phyloP scores from a whole-genome alignment of 371 early-diverging fungal genomes.

The Chytridium lagenaria region DNA sequence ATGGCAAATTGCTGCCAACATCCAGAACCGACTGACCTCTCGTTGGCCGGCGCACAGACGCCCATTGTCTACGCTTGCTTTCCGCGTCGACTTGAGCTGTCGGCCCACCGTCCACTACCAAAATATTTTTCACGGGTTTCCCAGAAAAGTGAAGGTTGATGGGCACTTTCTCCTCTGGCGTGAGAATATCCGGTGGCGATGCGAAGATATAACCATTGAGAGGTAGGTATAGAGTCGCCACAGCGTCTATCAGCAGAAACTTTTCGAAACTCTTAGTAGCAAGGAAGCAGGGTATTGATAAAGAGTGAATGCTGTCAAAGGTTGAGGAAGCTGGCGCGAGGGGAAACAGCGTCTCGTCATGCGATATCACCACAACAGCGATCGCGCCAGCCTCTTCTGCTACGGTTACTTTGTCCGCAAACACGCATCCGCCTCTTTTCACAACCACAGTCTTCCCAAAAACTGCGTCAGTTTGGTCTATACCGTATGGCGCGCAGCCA shows the following conservation, averaged over 20 bases:
- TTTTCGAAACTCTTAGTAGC: not conserved
- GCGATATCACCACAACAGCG: slow-evolving; percentile 40
- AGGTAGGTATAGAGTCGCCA: not conserved
- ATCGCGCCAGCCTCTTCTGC: slow-evolving; percentile 53
- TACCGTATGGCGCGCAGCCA: slow-evolving; percentile 35
- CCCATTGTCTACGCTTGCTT: not conserved
- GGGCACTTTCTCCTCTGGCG: not conserved
- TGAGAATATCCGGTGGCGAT: not conserved
- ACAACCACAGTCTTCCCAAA: slow-evolving; percentile 36
- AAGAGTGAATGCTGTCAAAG: not conserved
- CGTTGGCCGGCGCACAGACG: not conserved
- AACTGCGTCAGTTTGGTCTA: slow-evolving; percentile 18
- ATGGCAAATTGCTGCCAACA: not conserved
- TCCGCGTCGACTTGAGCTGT: not conserved
- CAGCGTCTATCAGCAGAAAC: not conserved
- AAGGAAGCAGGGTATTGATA: slow-evolving; percentile 6
- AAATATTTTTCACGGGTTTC: slow-evolving; percentile 11
- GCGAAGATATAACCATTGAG: not conserved
- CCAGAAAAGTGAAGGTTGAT: slow-evolving; percentile 11
- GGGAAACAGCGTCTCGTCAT: slow-evolving; percentile 24
- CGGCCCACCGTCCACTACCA: slow-evolving; percentile 1
- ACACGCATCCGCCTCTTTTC: slow-evolving; percentile 52
- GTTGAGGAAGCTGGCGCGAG: slow-evolving; percentile 2
- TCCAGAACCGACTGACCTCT: not conserved
- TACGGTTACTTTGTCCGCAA: slow-evolving; percentile 45